Conservation (phyloP, 2,329 filamentous ascomycete genomes). For the Aspergillus neoniger region DNA sequence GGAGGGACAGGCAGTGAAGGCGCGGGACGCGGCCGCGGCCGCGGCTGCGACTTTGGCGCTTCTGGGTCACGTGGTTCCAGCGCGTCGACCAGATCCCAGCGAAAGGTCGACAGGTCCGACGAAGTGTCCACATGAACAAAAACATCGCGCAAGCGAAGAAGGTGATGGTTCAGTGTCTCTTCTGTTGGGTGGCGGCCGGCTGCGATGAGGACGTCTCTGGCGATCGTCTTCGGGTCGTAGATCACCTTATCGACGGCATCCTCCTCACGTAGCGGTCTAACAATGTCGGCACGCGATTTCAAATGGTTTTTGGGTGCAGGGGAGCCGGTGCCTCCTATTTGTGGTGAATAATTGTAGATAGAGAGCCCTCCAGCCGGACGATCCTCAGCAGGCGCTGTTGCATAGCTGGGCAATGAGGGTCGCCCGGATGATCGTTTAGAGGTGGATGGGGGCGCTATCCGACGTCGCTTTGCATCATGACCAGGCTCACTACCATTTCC, state of each 20-base stretch:
- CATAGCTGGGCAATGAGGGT: neutral
- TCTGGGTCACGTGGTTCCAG: constrained; percentile 16
- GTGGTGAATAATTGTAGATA: neutral
- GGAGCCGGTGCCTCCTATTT: neutral
- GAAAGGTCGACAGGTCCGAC: constrained; percentile 59
- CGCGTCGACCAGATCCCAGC: constrained; percentile 62
- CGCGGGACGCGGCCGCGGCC: constrained; percentile 11
- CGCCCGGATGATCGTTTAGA: neutral
- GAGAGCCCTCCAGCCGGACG: constrained; percentile 1
- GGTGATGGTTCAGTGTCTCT: constrained; percentile 60
- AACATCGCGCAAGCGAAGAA: constrained; percentile 50
- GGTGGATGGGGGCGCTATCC: constrained; percentile 10
- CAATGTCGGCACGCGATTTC: constrained; percentile 39
- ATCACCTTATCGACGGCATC: constrained; percentile 48
- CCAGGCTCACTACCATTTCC: neutral
- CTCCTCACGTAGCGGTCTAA: constrained; percentile 45
- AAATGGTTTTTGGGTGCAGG: constrained; percentile 23
- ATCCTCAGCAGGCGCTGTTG: neutral
- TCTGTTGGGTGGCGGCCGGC: constrained; percentile 63
- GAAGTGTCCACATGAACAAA: constrained; percentile 47
- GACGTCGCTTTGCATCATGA: constrained; percentile 18
- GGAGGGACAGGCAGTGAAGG: neutral
- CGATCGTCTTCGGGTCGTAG: constrained; percentile 65
- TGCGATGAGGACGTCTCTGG: constrained; percentile 63
- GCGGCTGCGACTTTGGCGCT: neutral